Base-by-base conservation (phyloP, 2,329 filamentous ascomycete species). In the Tetracladium maxilliforme region DNA sequence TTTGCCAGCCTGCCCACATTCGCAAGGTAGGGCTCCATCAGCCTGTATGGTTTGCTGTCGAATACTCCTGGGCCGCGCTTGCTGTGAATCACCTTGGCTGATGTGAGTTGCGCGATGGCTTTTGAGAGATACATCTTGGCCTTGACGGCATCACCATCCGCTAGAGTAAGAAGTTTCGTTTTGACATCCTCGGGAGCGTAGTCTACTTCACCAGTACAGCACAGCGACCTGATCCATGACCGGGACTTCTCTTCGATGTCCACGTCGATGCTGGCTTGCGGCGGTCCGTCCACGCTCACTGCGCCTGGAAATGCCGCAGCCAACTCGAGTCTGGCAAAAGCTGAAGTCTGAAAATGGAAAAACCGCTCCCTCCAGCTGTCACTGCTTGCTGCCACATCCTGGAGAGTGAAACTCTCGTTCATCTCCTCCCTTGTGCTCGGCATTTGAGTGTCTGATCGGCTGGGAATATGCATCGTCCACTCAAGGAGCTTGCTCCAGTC, bases 401-500 rank as follows among this genome's bases (percentile, higher is more conserved):
- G 25, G 13, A 36, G 16, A 5, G 31, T 26, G 35, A 56, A 65
- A 6, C 47, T 39, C 10, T 52, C 35, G 4, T 61, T 46, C 3
- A 77, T 43, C n/a, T 45, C 43, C 9, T 45, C 37, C 22, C 57
- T 52, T 2, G 56, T 55, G 43, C 41, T 3, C 69, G 70, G 3
- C 75, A 53, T 13, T 55, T 43, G 17, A 61, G 39, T 1, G 54
- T 54, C 27, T 59, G 51, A 16, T 56, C 47, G 1, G 50, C 50
- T 14, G 58, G 48, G 4, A 67, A 24, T 4, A 27, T 59, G 54
- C 33, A 69, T 52, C 2, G 72, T 63, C 80, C 80, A 87, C 18
- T 62, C 55, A 23, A 84, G 62, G 6, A 86, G 47, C 5, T 44
- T 47, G 7, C 55, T 49, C 77, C 80, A 84, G 40, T 86, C 73